These are phyloP conservation scores for Colletotrichum plurivorum DNA, from an alignment of 2,329 filamentous ascomycete genomes.

Conservation along the genomic window DNA sequence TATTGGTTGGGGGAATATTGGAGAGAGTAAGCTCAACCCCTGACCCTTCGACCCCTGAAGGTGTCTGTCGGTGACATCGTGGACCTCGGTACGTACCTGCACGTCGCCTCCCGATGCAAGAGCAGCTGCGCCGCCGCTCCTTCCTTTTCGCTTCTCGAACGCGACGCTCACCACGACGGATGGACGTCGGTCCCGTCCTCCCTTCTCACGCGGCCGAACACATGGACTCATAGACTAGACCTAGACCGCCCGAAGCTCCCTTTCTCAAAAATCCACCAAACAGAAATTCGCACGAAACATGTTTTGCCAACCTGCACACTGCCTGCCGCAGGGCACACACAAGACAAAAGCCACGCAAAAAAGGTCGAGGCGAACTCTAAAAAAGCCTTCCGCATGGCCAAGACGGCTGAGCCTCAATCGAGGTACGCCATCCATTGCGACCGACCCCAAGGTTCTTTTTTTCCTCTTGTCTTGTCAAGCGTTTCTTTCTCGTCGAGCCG, in stretches of 20 bases:
- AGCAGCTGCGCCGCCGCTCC: neutral
- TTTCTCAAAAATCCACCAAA: neutral
- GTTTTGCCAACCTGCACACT: too few relatives aligned
- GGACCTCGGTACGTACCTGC: neutral
- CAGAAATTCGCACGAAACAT: neutral
- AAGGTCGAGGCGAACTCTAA: neutral
- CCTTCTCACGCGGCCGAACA: conserved; percentile 4
- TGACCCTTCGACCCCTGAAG: neutral
- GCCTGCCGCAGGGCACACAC: too few relatives aligned
- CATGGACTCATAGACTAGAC: too few relatives aligned
- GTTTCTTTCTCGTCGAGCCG: too few relatives aligned
- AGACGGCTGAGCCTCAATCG: conserved; percentile 35
- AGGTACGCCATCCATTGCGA: conserved; percentile 28
- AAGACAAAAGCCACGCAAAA: too few relatives aligned
- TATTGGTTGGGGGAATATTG: conserved; percentile 1
- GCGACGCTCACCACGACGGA: too few relatives aligned
- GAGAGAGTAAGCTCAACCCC: neutral
- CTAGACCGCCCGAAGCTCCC: too few relatives aligned
- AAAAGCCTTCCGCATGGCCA: conserved; percentile 10
- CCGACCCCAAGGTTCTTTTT: neutral
- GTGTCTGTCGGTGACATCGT: neutral
- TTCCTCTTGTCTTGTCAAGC: neutral
- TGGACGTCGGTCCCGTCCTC: conserved; percentile 13
- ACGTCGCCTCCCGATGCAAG: neutral
- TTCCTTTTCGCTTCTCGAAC: neutral